Percentiles rank a stretch among this genome's conserved stretches.
Evolutionary conservation across 2,329 filamentous ascomycete species (phyloP).

Genomic region (Phialemoniopsis sp.): DNA sequence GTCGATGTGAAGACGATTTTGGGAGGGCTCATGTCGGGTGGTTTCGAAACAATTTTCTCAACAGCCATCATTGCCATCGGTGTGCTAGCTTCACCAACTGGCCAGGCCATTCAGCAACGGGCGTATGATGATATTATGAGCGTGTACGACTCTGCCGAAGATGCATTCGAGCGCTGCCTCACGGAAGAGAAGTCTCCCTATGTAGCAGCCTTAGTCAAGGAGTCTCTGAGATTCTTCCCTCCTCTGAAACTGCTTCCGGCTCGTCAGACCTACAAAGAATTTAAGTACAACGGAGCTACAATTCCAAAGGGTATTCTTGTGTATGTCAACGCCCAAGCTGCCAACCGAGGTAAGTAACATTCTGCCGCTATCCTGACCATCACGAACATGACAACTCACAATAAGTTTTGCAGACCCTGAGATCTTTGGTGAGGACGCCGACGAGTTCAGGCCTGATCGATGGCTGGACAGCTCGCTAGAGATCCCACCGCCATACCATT

Average conservation of each 20-base stretch:
- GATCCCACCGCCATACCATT: slow-evolving; percentile 13
- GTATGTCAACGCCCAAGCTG: slow-evolving; percentile 1
- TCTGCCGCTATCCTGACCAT: too few relatives aligned
- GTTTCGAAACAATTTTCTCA: slow-evolving; percentile 13
- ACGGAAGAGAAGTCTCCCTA: slow-evolving; percentile 11
- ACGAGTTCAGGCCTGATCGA: slow-evolving; percentile 33
- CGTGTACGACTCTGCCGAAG: neutral
- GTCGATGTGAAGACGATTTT: slow-evolving; percentile 14
- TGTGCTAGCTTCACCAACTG: slow-evolving; percentile 9
- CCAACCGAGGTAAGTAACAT: slow-evolving; percentile 1
- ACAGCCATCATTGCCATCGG: slow-evolving; percentile 14
- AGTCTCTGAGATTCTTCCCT: slow-evolving; percentile 12
- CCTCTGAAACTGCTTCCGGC: slow-evolving; percentile 6
- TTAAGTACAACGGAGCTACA: slow-evolving; percentile 1
- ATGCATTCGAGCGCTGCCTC: slow-evolving; percentile 3
- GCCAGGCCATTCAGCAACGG: slow-evolving; percentile 9
- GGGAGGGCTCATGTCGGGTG: slow-evolving; percentile 15
- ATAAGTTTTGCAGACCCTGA: too few relatives aligned
- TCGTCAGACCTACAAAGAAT: slow-evolving; percentile 3
- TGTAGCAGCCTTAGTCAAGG: slow-evolving; percentile 10
- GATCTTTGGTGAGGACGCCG: slow-evolving; percentile 26
- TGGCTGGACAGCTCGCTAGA: slow-evolving; percentile 1
- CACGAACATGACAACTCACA: too few relatives aligned
- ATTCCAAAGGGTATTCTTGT: slow-evolving; percentile 6
- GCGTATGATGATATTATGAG: slow-evolving; percentile 11